phyloP scores from a whole-genome alignment of 2,329 filamentous ascomycete species.

The Lecanicillium sp. region DNA sequence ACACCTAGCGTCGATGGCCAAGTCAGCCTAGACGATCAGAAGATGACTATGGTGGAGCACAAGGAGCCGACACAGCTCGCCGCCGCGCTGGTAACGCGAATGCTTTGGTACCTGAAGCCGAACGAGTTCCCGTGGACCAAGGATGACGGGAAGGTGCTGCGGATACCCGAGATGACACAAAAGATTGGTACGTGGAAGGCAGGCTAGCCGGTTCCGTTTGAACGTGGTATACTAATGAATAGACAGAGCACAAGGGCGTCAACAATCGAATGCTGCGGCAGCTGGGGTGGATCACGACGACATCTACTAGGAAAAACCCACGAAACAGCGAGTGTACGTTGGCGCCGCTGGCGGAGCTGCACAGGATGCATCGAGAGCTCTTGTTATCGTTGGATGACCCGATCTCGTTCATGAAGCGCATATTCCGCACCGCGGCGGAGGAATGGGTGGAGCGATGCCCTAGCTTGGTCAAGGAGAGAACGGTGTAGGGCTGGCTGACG shows the following conservation, averaged over 20 bases:
- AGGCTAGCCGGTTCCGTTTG: neutral
- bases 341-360: neutral
- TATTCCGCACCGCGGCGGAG: neutral
- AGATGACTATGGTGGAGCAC: neutral
- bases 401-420: neutral
- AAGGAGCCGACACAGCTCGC: neutral
- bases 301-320: neutral
- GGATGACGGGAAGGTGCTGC: neutral
- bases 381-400: neutral
- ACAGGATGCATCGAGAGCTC: neutral
- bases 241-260: neutral
- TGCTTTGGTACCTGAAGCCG: conserved; percentile 6
- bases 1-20: neutral
- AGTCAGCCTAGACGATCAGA: neutral
- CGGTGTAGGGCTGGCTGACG: neutral
- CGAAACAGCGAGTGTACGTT: neutral
- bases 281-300: neutral
- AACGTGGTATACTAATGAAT: neutral
- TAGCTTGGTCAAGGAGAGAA: neutral
- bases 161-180: neutral
- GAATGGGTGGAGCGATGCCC: conserved; percentile 1
- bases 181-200: conserved; percentile 1
- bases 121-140: neutral
- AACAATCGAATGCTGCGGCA: conserved; percentile 5
- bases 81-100: neutral